Conservation (phyloP, 2,329 filamentous ascomycete species). For the Rhytidhysteron rufulum region DNA sequence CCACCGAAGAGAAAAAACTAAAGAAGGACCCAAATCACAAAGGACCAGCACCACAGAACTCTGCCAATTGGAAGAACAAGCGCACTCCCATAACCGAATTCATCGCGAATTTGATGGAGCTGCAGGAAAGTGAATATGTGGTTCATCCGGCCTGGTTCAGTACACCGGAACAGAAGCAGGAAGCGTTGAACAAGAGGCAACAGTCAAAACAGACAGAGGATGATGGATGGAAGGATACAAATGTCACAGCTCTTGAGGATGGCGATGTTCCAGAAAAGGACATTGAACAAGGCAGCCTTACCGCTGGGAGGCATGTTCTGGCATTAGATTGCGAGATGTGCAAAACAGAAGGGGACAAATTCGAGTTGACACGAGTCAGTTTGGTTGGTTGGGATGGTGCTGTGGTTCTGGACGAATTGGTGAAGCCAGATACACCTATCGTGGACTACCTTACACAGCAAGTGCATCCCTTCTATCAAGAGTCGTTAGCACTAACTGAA, state of each 20-base stretch:
- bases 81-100: slow-evolving; percentile 81
- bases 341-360: slow-evolving; percentile 73
- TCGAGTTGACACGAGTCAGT: slow-evolving; percentile 84
- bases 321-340: slow-evolving; percentile 98
- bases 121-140: slow-evolving; percentile 78
- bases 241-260: slow-evolving; percentile 63
- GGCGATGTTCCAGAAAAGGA: slow-evolving; percentile 65
- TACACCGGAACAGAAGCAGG: slow-evolving; percentile 52
- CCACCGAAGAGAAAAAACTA: slow-evolving; percentile 62
- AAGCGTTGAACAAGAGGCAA: slow-evolving; percentile 52
- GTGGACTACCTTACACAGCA: slow-evolving; percentile 82
- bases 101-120: slow-evolving; percentile 66
- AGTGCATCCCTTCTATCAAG: too few relatives aligned
- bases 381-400: slow-evolving; percentile 81
- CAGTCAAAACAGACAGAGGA: slow-evolving; percentile 45
- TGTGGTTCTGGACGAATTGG: slow-evolving; percentile 80
- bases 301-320: slow-evolving; percentile 72
- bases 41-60: slow-evolving; percentile 57
- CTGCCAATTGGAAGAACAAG: slow-evolving; percentile 67
- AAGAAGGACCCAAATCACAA: slow-evolving; percentile 39
- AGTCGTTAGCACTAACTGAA: too few relatives aligned
- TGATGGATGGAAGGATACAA: slow-evolving; percentile 79
- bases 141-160: slow-evolving; percentile 74
- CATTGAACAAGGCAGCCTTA: slow-evolving; percentile 77
- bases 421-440: slow-evolving; percentile 85